Evolutionary conservation across 257 asterid genomes (phyloP).

Genomic region (Solanum pinnatisectum): DNA sequence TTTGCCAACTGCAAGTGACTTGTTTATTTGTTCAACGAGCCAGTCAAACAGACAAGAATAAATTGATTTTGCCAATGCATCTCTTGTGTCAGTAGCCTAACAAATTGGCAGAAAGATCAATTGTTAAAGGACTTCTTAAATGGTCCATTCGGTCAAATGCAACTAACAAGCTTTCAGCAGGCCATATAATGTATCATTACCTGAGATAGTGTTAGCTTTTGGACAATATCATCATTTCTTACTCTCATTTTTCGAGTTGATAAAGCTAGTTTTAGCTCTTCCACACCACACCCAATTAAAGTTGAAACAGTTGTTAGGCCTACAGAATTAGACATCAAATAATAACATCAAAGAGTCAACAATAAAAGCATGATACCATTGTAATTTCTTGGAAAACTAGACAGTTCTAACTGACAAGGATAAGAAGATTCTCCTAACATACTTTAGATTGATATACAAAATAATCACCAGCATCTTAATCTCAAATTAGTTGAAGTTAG

Average conservation of each 20-base stretch:
- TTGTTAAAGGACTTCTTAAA: neutral
- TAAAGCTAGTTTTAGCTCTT: constrained; percentile 67
- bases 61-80: constrained; percentile 90
- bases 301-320: constrained; percentile 67
- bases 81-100: constrained; percentile 93
- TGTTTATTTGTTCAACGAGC: constrained; percentile 92
- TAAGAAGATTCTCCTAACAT: neutral
- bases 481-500: neutral
- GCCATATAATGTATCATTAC: constrained; percentile 19
- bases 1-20: constrained; percentile 87
- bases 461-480: neutral
- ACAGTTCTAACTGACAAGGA: neutral
- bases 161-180: neutral
- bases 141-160: neutral
- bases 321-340: constrained; percentile 24
- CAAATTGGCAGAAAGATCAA: constrained; percentile 11
- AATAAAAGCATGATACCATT: neutral
- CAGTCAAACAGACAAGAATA: constrained; percentile 96
- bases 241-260: constrained; percentile 94
- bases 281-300: constrained; percentile 64
- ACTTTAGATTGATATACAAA: neutral
- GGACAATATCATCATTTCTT: constrained; percentile 66
- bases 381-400: neutral
- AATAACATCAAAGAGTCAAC: neutral
- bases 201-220: constrained; percentile 79